Percentiles rank a stretch among this genome's conserved stretches.
Conservation (phyloP, 1,139 yeast genomes). For the Protomyces macrosporus region DNA sequence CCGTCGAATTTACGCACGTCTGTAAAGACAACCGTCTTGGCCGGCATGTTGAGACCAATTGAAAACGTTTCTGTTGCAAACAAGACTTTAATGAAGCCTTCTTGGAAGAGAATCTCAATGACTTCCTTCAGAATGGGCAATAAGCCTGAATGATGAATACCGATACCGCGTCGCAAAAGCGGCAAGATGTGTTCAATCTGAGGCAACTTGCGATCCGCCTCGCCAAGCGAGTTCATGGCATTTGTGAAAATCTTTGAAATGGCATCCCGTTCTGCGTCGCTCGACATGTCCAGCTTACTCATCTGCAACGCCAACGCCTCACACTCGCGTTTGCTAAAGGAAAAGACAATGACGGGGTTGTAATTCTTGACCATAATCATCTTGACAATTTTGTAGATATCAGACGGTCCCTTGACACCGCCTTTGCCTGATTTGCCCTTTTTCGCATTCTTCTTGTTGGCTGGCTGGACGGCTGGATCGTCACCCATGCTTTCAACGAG, state of each 20-base stretch:
- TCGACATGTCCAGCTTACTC: constrained; percentile 90
- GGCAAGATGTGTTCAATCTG: constrained; percentile 90
- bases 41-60: constrained; percentile 96
- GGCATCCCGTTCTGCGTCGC: constrained; percentile 81
- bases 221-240: constrained; percentile 82
- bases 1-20: constrained; percentile 99
- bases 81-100: constrained; percentile 85
- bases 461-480: constrained; percentile 55
- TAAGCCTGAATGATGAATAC: constrained; percentile 96
- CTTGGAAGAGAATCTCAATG: constrained; percentile 93
- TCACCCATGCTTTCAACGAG: constrained; percentile 79
- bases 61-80: constrained; percentile 98
- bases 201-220: constrained; percentile 83
- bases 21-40: constrained; percentile 96
- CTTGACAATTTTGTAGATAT: constrained; percentile 91
- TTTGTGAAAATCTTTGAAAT: constrained; percentile 81
- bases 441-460: constrained; percentile 50
- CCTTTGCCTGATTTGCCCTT: constrained; percentile 87
- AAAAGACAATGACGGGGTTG: constrained; percentile 96
- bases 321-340: constrained; percentile 94
- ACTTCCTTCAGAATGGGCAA: constrained; percentile 94
- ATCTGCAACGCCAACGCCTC: constrained; percentile 88
- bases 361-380: constrained; percentile 95
- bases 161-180: constrained; percentile 85
- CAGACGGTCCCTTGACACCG: constrained; percentile 77